Conservation (phyloP, 2,329 filamentous ascomycete genomes). For the Pochonia chlamydosporia region DNA sequence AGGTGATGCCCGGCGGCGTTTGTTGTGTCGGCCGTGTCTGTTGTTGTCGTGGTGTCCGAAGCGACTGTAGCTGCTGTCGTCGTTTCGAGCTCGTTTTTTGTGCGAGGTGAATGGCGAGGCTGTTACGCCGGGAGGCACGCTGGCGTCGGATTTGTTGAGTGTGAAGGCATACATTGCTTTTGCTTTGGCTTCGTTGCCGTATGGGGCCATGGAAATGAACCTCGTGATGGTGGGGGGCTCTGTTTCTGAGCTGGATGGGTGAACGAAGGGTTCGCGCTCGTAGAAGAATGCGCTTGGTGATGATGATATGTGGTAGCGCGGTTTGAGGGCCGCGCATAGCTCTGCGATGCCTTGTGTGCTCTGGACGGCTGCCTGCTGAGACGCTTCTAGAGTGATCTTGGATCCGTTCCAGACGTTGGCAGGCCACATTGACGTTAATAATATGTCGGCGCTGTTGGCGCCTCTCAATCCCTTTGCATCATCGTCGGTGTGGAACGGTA, state of each 20-base stretch:
- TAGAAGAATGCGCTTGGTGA: conserved; percentile 65
- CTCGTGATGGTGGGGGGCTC: conserved; percentile 64
- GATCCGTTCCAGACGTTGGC: conserved; percentile 65
- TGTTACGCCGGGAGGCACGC: conserved; percentile 66
- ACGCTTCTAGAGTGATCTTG: conserved; percentile 50
- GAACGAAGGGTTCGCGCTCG: conserved; percentile 89
- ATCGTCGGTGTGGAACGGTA: conserved; percentile 70
- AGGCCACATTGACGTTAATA: conserved; percentile 86
- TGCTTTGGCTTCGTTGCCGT: conserved; percentile 68
- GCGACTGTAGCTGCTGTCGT: conserved; percentile 45
- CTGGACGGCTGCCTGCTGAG: conserved; percentile 42
- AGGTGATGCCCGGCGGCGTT: conserved; percentile 43
- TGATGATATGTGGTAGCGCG: conserved; percentile 83
- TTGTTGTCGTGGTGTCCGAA: conserved; percentile 43
- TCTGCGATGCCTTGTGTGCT: conserved; percentile 68
- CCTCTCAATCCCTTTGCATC: conserved; percentile 73
- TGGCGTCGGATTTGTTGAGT: conserved; percentile 59
- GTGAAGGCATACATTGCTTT: conserved; percentile 78
- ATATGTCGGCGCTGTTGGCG: conserved; percentile 74
- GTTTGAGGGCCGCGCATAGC: conserved; percentile 71
- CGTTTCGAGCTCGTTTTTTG: conserved; percentile 50
- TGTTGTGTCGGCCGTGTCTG: conserved; percentile 37
- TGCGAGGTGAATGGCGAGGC: conserved; percentile 62
- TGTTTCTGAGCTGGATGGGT: conserved; percentile 42
- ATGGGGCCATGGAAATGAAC: conserved; percentile 83